phyloP scores from a whole-genome alignment of 805 yeast species.

The Wickerhamiella azyma region DNA sequence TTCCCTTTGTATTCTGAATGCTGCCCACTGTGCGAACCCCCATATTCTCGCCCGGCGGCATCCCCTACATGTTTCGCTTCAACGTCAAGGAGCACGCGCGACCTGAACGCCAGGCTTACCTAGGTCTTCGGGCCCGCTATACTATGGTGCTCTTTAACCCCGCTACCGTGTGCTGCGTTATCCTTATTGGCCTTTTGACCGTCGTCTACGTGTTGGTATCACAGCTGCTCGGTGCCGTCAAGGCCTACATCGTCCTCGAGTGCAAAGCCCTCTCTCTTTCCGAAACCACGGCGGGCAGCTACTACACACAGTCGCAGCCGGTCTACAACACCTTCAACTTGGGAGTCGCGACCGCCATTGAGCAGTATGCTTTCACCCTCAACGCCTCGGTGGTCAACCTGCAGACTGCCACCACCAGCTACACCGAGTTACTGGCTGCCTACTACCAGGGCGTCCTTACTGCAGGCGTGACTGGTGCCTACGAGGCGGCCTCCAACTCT shows the following conservation, averaged over 20 bases:
- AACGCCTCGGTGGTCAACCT: conserved; percentile 12
- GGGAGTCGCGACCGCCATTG: conserved; percentile 5
- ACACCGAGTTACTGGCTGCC: conserved; percentile 5
- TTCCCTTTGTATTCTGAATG: conserved; percentile 10
- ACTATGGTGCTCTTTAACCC: conserved; percentile 14
- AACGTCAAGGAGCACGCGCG: not conserved
- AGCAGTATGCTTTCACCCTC: conserved; percentile 11
- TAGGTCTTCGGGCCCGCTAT: conserved; percentile 14
- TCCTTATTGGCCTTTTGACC: conserved; percentile 11
- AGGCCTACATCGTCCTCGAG: not conserved
- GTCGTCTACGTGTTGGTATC: conserved; percentile 2
- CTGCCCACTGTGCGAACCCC: conserved; percentile 3
- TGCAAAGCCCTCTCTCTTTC: conserved; percentile 2
- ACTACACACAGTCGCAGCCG: conserved; percentile 7
- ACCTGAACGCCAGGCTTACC: conserved; percentile 12
- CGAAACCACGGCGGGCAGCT: conserved; percentile 2
- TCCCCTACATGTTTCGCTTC: conserved; percentile 8
- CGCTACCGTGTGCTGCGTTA: conserved; percentile 11
- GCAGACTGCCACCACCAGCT: not conserved
- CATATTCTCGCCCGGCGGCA: conserved; percentile 2
- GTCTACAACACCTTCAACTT: conserved; percentile 4
- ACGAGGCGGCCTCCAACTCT: conserved; percentile 8
- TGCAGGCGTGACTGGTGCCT: conserved; percentile 2
- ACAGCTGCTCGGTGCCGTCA: conserved; percentile 1
- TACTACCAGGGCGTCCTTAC: conserved; percentile 7